A percentile compares a stretch with the other conserved stretches of the same genome.
Conservation (phyloP, 129 eudicot species). For the Apium graveolens region DNA sequence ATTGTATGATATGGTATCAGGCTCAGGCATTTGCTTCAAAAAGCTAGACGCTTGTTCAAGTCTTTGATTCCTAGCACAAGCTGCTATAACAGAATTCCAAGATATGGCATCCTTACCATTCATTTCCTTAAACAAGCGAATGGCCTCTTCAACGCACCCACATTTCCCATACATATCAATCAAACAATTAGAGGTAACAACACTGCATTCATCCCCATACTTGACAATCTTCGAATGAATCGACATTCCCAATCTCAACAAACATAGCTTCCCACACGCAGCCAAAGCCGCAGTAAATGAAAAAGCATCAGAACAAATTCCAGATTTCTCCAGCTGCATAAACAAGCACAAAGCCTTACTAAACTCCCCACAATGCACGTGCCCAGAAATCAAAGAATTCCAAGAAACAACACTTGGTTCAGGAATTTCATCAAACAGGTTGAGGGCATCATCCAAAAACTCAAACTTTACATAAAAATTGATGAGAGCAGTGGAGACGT, state of each 20-base stretch:
- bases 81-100: slow-evolving; percentile 70
- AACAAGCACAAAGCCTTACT: slow-evolving; percentile 45
- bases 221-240: slow-evolving; percentile 55
- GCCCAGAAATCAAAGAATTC: slow-evolving; percentile 81
- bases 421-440: slow-evolving; percentile 68
- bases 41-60: slow-evolving; percentile 49
- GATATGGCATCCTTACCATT: slow-evolving; percentile 49
- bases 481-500: slow-evolving; percentile 49
- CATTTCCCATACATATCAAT: slow-evolving; percentile 89
- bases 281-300: slow-evolving; percentile 54
- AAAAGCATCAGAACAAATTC: slow-evolving; percentile 48
- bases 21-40: slow-evolving; percentile 49
- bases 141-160: slow-evolving; percentile 38
- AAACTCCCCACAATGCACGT: slow-evolving; percentile 50
- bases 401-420: slow-evolving; percentile 66
- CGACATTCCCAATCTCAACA: slow-evolving; percentile 37
- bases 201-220: slow-evolving; percentile 47
- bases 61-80: slow-evolving; percentile 53
- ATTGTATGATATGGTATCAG: slow-evolving; percentile 69
- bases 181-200: slow-evolving; percentile 58
- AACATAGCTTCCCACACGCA: slow-evolving; percentile 54
- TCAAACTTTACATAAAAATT: slow-evolving; percentile 56
- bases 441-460: slow-evolving; percentile 34
- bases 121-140: slow-evolving; percentile 33
- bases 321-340: slow-evolving; percentile 43